Evolutionary conservation across 345 rosid species (phyloP), one percentile per base, ranked within the genome.

Genomic region (Euphorbia lathyris): DNA sequence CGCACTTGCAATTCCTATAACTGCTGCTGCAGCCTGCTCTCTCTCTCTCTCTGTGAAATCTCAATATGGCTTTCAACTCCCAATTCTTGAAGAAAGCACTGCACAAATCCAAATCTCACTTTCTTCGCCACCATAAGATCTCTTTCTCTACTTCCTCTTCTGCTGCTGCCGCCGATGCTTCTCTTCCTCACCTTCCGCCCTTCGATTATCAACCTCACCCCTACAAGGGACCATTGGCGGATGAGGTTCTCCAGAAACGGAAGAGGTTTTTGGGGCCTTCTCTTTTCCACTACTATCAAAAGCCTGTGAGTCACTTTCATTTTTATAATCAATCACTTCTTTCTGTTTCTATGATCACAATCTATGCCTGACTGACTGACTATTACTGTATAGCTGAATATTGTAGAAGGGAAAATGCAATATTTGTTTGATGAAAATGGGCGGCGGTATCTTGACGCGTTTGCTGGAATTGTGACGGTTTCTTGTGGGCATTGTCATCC

Each of bases 401-500:
- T 95, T 20, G 97, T 92, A 2, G 97, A 95, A 84, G 99, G 98
- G 65, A 95, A 90, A 84, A 95, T 95, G 99, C 97, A 92, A 27
- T 95, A 95, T 69, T 63, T 95, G 87, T 92, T 82, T 76, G 99
- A 95, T 71, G 97, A 95, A 77, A 77, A 25, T 20, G 96, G 99
- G 62, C 81, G 66, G 84, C 77, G 95, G 13, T 95, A 90, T 67
- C 79, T 95, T 11, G 97, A 95, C 73, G 96, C 91, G 9, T 88
- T 92, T 77, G 97, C 99, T 63, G 97, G 97, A 23, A 86, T 92
- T 58, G 97, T 95, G 66, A 90, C 97, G 0, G 97, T 95, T 8
- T 95, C 97, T 0, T 90, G 97, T 52, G 97, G 99, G 42, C 97
- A 95, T 66, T 95, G 99, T 81, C 99, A 95, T 77, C 98, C 96